Evolutionary conservation across 805 yeast species (phyloP), one percentile per base, ranked within the genome.

Genomic region (Saccharomycopsis sp.): DNA sequence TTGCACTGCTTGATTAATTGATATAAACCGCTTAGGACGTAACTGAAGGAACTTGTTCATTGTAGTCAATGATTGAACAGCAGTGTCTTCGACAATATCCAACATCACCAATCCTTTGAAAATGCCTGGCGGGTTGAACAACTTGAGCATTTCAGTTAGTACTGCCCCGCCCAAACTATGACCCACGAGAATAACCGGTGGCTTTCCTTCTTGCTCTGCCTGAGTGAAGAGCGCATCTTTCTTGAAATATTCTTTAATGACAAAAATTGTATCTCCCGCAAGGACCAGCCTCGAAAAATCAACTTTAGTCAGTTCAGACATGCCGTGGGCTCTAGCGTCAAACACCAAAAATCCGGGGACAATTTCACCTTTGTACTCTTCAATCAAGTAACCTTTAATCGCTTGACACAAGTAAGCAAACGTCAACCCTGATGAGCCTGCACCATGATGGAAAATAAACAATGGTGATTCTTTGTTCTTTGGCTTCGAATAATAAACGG

Each of bases 41-140:
- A 67, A 66, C 2, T 63, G 56, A 8, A 93, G 66, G 49, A 85
- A 85, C n/a, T 59, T 54, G 5, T 77, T 72, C 85, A 93, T 89
- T 3, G 77, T 67, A 3, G 58, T 56, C 4, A 93, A 64, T 0
- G 96, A 79, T 31, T 72, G 71, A 1, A 83, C 69, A 0, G 97
- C 97, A 0, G 93, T 81, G 48, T 89, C 97, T 58, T 93, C 98
- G 1, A 93, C 96, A 2, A 93, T 93, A 61, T 93, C 99, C 14
- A 93, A 63, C 69, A 89, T 78, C 0, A 76, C 73, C 2, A 93
- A 62, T 0, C 97, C 98, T 28, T 73, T 68, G 2, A 85, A 58
- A 16, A 56, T 52, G 3, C 54, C 55, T 32, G 38, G 57, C 16
- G 59, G 36, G 43, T 16, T 5, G 17, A 31, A 14, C 14, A 9